Percentiles rank a stretch among this genome's conserved stretches.
These are phyloP conservation scores for Cladorrhinum sp. DNA, from an alignment of 2,329 filamentous ascomycete species.

Conservation along the genomic window DNA sequence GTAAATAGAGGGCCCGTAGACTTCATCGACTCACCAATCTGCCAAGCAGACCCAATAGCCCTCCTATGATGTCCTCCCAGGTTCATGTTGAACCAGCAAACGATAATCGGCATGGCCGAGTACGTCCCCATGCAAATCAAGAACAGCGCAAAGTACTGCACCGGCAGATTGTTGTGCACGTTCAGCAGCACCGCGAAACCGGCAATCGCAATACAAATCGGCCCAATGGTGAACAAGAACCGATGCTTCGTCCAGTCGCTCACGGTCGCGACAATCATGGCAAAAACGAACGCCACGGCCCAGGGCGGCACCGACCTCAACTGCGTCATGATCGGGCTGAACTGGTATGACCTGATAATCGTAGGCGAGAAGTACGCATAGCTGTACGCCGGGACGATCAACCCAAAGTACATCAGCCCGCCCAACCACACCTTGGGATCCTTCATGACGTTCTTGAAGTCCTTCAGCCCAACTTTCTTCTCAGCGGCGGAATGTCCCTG, in stretches of 20 bases:
- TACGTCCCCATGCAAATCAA: conserved; percentile 77
- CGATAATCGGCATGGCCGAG: conserved; percentile 82
- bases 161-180: conserved; percentile 62
- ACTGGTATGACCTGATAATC: conserved; percentile 67
- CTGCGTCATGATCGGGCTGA: conserved; percentile 56
- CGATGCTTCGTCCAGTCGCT: conserved; percentile 74
- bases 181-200: conserved; percentile 74
- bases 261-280: conserved; percentile 68
- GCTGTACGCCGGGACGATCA: conserved; percentile 73
- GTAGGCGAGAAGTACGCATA: conserved; percentile 76
- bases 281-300: conserved; percentile 71
- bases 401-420: conserved; percentile 77
- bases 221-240: conserved; percentile 67
- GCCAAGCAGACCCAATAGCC: conserved; percentile 70
- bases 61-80: conserved; percentile 69
- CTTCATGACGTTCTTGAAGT: conserved; percentile 63
- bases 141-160: conserved; percentile 80
- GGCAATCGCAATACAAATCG: conserved; percentile 65
- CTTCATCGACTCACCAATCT: conserved; percentile 49
- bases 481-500: conserved; percentile 66
- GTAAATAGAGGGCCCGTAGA: background rate
- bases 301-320: conserved; percentile 58
- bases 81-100: conserved; percentile 84
- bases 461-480: conserved; percentile 55
- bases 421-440: conserved; percentile 73